phyloP scores from a whole-genome alignment of 2,329 filamentous ascomycete genomes.

The Pestalotiopsis sp. region DNA sequence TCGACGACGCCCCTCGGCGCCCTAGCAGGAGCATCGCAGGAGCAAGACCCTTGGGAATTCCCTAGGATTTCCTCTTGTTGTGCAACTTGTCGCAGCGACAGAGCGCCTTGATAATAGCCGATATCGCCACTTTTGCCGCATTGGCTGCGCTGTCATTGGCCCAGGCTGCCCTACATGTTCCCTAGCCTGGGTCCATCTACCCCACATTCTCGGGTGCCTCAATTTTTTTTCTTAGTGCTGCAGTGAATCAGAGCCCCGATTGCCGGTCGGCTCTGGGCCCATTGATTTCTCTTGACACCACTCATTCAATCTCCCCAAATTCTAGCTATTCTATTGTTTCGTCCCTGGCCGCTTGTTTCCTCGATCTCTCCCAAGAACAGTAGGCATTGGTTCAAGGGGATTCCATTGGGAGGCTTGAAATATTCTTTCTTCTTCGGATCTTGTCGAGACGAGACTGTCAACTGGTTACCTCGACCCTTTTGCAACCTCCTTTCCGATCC shows the following conservation, averaged over 20 bases:
- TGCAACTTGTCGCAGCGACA: not conserved
- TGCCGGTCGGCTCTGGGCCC: not conserved
- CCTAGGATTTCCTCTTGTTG: too few relatives aligned
- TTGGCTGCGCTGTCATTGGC: constrained; percentile 8
- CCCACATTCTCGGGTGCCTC: constrained; percentile 10
- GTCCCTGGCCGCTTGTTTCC: not conserved
- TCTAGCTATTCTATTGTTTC: not conserved
- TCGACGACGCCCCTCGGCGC: too few relatives aligned
- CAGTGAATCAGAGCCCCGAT: not conserved
- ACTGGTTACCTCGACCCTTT: not conserved
- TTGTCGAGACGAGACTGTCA: not conserved
- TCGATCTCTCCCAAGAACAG: not conserved
- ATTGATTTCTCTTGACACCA: not conserved
- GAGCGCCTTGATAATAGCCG: not conserved
- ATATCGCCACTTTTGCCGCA: constrained; percentile 14
- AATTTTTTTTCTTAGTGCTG: constrained; percentile 12
- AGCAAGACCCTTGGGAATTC: not conserved
- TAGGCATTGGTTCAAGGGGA: not conserved
- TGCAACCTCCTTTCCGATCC: not conserved
- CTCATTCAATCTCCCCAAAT: not conserved
- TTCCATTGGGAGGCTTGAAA: constrained; percentile 1
- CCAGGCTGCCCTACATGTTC: not conserved
- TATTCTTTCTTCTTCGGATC: not conserved
- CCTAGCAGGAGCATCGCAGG: not conserved
- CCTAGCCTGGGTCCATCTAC: constrained; percentile 1